These are phyloP conservation scores for Barbarea vulgaris DNA, from an alignment of 345 rosid species.

Conservation along the genomic window DNA sequence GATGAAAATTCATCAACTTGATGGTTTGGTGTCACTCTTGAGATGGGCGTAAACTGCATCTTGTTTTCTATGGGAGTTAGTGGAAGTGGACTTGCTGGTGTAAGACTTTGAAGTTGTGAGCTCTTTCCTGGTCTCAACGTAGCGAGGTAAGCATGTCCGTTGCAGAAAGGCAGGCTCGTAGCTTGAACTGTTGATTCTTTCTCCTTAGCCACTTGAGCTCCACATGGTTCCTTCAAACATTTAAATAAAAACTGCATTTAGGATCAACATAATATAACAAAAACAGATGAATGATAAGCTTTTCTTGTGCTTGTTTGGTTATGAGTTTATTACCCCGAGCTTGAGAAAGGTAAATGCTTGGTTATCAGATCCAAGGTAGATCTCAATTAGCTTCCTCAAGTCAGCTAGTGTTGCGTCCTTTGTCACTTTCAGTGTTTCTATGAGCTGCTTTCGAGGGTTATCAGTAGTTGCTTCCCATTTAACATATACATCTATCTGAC, in stretches of 20 bases:
- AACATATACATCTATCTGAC: constrained; percentile 54
- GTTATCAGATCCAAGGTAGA: constrained; percentile 61
- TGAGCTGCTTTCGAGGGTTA: constrained; percentile 53
- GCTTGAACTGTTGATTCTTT: constrained; percentile 54
- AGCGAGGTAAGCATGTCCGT: constrained; percentile 52
- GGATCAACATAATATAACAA: constrained; percentile 1
- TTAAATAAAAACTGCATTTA: constrained; percentile 13
- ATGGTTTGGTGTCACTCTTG: constrained; percentile 38
- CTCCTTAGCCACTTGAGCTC: constrained; percentile 57
- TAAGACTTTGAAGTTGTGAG: constrained; percentile 33
- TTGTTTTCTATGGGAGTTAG: constrained; percentile 64
- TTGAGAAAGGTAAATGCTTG: constrained; percentile 57
- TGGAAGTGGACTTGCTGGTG: constrained; percentile 53
- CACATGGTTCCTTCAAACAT: constrained; percentile 60
- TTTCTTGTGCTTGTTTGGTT: background rate
- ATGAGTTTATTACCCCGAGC: constrained; percentile 50
- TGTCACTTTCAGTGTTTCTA: constrained; percentile 56
- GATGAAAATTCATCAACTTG: constrained; percentile 50
- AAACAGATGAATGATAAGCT: constrained; percentile 6
- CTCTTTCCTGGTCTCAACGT: constrained; percentile 53
- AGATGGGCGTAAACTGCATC: constrained; percentile 45
- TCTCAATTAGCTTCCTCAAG: constrained; percentile 72
- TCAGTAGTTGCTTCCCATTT: constrained; percentile 66
- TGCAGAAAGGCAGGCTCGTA: constrained; percentile 55
- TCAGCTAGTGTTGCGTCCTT: constrained; percentile 67